Evolutionary conservation across 2,329 filamentous ascomycete species (phyloP).

Genomic region (Ophiostoma himal-ulmi): DNA sequence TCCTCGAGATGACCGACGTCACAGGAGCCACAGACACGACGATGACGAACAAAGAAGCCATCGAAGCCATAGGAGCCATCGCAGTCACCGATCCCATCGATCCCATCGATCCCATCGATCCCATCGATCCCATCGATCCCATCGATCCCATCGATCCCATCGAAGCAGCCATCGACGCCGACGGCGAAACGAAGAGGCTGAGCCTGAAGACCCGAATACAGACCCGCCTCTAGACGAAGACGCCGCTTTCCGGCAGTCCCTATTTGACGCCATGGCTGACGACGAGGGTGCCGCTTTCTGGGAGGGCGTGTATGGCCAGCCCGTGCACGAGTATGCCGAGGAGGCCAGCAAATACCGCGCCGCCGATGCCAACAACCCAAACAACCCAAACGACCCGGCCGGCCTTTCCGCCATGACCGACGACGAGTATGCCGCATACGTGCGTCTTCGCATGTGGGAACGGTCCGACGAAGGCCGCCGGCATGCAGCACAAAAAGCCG

Average conservation of each 20-base stretch:
- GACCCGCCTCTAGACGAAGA: constrained; percentile 56
- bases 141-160: constrained; percentile 4
- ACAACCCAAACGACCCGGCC: constrained; percentile 34
- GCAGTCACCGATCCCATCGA: not conserved
- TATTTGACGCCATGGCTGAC: constrained; percentile 95
- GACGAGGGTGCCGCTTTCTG: constrained; percentile 94
- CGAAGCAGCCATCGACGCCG: constrained; percentile 8
- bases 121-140: constrained; percentile 4
- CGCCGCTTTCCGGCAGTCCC: constrained; percentile 79
- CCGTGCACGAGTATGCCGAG: constrained; percentile 55
- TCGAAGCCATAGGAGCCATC: not conserved
- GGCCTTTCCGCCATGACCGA: constrained; percentile 81
- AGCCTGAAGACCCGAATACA: constrained; percentile 39
- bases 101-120: not conserved
- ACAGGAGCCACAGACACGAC: not conserved
- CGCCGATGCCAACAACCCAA: not conserved
- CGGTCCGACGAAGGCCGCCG: constrained; percentile 79
- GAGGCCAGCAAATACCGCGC: constrained; percentile 13
- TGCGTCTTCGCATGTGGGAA: constrained; percentile 90
- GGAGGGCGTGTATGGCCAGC: constrained; percentile 94
- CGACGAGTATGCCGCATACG: constrained; percentile 83
- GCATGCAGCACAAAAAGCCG: constrained; percentile 48
- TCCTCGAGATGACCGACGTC: not conserved
- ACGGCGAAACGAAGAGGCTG: not conserved
- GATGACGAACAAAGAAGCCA: not conserved